A percentile compares a stretch with the other conserved stretches of the same genome.
Conservation (phyloP, 805 yeast genomes). For the Pichia eremophila region DNA sequence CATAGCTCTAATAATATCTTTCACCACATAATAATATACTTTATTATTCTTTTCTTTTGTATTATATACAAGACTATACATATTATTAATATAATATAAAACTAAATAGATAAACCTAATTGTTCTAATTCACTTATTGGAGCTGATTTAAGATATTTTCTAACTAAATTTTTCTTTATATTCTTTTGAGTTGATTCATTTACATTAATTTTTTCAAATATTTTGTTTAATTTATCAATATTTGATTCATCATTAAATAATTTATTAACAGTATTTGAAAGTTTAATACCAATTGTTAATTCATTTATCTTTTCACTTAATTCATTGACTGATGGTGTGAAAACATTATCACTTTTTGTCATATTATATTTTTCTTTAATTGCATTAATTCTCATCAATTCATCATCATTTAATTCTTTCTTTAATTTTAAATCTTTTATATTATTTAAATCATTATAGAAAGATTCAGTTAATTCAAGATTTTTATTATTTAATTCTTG, state of each 20-base stretch:
- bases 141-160: slow-evolving; percentile 39
- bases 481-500: slow-evolving; percentile 27
- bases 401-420: slow-evolving; percentile 19
- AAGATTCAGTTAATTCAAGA: slow-evolving; percentile 12
- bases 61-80: no score
- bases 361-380: slow-evolving; percentile 27
- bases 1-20: no score
- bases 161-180: slow-evolving; percentile 61
- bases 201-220: slow-evolving; percentile 28
- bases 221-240: slow-evolving; percentile 28
- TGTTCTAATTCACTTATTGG: slow-evolving; percentile 19
- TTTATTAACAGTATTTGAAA: slow-evolving; percentile 11
- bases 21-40: no score
- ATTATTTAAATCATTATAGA: slow-evolving; percentile 23
- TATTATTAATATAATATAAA: no score
- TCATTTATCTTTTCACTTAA: slow-evolving; percentile 16
- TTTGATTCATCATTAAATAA: slow-evolving; percentile 21
- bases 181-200: slow-evolving; percentile 36
- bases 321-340: slow-evolving; percentile 4
- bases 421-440: slow-evolving; percentile 14
- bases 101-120: slow-evolving; percentile 18
- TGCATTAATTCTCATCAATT: slow-evolving; percentile 28
- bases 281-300: slow-evolving; percentile 14
- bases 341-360: no score
- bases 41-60: no score